Conservation (phyloP, 2,329 filamentous ascomycete species). For the Aspergillus uvarum region DNA sequence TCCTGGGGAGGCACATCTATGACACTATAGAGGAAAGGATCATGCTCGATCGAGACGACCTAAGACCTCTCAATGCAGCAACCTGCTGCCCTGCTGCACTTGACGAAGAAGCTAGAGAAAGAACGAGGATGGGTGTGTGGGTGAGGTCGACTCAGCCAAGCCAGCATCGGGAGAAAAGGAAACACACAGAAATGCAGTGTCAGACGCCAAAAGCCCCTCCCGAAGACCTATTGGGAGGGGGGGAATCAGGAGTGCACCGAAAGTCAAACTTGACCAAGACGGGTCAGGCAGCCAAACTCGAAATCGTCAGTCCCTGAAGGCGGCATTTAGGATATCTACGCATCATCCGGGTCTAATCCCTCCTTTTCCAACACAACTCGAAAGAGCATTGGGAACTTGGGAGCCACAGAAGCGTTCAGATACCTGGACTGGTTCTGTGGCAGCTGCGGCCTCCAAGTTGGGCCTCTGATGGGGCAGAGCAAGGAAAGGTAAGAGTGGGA, state of each 20-base stretch:
- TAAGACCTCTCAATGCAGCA: constrained; percentile 1
- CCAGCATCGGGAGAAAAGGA: neutral
- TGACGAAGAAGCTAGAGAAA: neutral
- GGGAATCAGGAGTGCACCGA: neutral
- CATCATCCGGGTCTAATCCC: no score
- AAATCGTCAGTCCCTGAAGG: neutral
- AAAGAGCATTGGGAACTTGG: neutral
- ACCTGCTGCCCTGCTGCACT: neutral
- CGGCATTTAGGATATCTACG: no score
- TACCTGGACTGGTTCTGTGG: neutral
- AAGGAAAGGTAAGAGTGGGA: neutral
- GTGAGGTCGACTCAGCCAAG: neutral
- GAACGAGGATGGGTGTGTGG: neutral
- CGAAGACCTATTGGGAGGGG: neutral
- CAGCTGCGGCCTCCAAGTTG: neutral
- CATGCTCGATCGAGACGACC: constrained; percentile 11
- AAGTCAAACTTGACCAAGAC: neutral
- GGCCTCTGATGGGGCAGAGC: neutral
- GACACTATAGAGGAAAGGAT: neutral
- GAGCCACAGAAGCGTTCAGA: neutral
- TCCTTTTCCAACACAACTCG: neutral
- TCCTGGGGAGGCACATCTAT: constrained; percentile 15
- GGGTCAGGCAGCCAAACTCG: neutral
- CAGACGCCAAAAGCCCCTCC: neutral
- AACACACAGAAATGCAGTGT: neutral